Evolutionary conservation across 768 basidiomycete genomes (phyloP).

Genomic region (Megacollybia marginata): DNA sequence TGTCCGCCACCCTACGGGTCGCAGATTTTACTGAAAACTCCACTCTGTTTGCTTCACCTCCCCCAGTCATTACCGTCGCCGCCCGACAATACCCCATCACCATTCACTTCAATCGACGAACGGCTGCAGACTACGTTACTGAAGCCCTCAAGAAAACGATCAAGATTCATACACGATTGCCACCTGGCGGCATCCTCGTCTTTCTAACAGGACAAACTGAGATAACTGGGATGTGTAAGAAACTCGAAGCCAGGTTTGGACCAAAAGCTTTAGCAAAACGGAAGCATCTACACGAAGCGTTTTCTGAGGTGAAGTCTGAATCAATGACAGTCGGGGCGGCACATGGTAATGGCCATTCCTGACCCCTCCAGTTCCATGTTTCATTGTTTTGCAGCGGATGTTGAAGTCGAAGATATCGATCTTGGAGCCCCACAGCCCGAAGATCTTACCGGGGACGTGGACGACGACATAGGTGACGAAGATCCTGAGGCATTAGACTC

Average conservation of each 20-base stretch:
- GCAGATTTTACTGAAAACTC: conserved; percentile 87
- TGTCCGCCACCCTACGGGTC: conserved; percentile 96
- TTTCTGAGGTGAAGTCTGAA: not conserved
- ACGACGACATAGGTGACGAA: conserved; percentile 48
- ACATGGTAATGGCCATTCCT: conserved; percentile 32
- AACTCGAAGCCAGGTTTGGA: conserved; percentile 74
- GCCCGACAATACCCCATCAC: conserved; percentile 95
- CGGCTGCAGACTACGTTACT: conserved; percentile 78
- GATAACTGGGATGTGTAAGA: conserved; percentile 78
- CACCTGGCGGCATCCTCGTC: conserved; percentile 87
- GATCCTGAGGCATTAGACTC: conserved; percentile 74
- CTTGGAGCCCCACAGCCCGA: conserved; percentile 42
- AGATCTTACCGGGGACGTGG: conserved; percentile 63
- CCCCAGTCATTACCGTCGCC: conserved; percentile 86
- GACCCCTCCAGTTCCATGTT: not conserved
- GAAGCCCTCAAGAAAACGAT: conserved; percentile 86
- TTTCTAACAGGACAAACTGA: conserved; percentile 97
- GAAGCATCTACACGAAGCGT: conserved; percentile 7
- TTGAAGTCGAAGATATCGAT: conserved; percentile 80
- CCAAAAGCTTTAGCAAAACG: conserved; percentile 42
- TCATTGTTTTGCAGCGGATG: conserved; percentile 37
- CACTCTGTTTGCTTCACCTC: conserved; percentile 71
- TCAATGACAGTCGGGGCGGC: conserved; percentile 27
- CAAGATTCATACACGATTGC: conserved; percentile 89
- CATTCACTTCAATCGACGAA: conserved; percentile 85